Evolutionary conservation across 2,329 filamentous ascomycete species (phyloP).

Genomic region (Camillea tinctor): DNA sequence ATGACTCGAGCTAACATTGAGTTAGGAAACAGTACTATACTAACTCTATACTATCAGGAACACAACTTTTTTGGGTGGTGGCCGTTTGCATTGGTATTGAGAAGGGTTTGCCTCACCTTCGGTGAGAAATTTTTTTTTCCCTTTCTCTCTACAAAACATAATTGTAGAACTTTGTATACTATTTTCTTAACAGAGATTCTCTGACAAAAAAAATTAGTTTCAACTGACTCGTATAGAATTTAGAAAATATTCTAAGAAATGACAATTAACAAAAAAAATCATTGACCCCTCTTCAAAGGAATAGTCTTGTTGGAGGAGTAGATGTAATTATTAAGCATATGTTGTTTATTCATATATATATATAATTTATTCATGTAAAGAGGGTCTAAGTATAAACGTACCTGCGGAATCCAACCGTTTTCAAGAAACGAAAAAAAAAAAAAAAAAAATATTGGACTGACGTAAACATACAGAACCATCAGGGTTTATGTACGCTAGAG

Average conservation of each 20-base stretch:
- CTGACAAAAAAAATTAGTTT: too few relatives aligned
- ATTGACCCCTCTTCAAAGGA: too few relatives aligned
- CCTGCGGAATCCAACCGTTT: background rate
- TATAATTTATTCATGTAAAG: background rate
- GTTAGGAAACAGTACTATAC: background rate
- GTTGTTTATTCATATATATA: background rate
- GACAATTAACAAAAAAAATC: too few relatives aligned
- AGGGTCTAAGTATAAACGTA: background rate
- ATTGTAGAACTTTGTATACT: too few relatives aligned
- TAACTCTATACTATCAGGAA: background rate
- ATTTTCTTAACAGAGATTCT: too few relatives aligned
- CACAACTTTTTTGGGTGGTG: background rate
- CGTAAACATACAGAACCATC: background rate
- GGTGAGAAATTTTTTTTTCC: too few relatives aligned
- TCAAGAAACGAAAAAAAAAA: background rate
- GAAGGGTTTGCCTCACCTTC: background rate
- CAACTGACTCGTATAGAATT: too few relatives aligned
- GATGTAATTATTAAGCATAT: background rate
- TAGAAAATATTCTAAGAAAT: too few relatives aligned
- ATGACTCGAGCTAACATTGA: background rate
- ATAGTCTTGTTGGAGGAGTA: background rate
- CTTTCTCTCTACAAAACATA: too few relatives aligned
- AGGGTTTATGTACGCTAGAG: background rate
- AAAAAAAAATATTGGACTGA: background rate
- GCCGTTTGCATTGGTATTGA: background rate